Evolutionary conservation across 2,329 filamentous ascomycete species (phyloP).

Genomic region (Xylaria sp.): DNA sequence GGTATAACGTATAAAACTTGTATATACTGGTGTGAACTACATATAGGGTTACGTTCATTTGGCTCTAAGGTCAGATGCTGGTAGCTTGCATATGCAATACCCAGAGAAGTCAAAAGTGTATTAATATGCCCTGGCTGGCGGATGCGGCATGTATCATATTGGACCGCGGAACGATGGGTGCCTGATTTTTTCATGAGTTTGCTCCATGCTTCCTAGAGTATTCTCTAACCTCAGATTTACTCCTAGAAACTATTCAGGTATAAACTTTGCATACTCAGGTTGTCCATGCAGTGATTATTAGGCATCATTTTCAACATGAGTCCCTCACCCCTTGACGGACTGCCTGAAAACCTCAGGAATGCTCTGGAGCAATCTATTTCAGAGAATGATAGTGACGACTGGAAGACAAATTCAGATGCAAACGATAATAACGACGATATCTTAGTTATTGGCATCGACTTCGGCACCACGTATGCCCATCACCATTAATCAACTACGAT

Average conservation of each 20-base stretch:
- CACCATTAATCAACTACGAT: background rate
- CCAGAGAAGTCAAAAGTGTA: background rate
- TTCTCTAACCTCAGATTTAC: background rate
- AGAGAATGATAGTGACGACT: background rate
- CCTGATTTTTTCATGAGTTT: no score
- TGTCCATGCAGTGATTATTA: background rate
- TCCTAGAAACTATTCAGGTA: background rate
- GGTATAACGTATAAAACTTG: no score
- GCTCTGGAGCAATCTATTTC: background rate
- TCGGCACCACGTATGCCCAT: conserved; percentile 24
- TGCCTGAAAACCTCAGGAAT: background rate
- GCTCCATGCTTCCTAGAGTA: background rate
- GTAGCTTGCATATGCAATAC: background rate
- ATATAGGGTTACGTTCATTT: background rate
- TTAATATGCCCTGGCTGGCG: background rate
- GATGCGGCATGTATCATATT: background rate
- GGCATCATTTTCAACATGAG: background rate
- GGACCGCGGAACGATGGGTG: background rate
- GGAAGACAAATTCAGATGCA: background rate
- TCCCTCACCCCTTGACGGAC: background rate
- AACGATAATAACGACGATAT: conserved; percentile 5
- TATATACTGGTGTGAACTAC: no score
- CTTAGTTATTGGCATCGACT: conserved; percentile 25
- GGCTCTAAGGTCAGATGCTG: background rate
- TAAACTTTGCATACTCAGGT: background rate